phyloP scores from a whole-genome alignment of 108 stramenopile genomes.

The Nitzschia sp. region DNA sequence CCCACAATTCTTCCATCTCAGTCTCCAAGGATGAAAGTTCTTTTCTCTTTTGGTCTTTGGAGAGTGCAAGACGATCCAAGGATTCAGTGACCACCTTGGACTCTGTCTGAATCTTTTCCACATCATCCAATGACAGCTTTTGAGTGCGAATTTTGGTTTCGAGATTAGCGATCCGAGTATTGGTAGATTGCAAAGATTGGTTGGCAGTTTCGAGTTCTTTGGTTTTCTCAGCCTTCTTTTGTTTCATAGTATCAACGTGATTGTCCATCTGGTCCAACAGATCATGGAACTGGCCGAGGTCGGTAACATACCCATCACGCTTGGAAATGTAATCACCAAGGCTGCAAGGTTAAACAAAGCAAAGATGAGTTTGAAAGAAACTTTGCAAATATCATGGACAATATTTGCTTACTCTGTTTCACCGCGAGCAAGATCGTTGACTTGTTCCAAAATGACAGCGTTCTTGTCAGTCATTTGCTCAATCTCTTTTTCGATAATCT shows the following conservation, averaged over 20 bases:
- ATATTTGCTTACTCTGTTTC: conserved; percentile 62
- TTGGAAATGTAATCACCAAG: conserved; percentile 66
- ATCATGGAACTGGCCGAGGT: conserved; percentile 86
- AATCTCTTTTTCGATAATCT: conserved; percentile 60
- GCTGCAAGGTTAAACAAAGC: conserved; percentile 17
- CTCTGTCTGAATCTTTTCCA: conserved; percentile 66
- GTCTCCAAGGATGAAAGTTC: conserved; percentile 38
- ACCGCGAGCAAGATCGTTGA: conserved; percentile 52
- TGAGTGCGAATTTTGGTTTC: conserved; percentile 53
- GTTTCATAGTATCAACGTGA: conserved; percentile 59
- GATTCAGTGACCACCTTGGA: conserved; percentile 63
- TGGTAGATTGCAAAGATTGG: conserved; percentile 39
- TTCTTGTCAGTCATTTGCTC: conserved; percentile 68
- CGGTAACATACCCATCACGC: conserved; percentile 67
- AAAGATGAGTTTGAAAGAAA: neutral
- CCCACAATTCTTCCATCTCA: conserved; percentile 38
- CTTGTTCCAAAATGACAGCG: conserved; percentile 53
- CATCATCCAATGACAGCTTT: conserved; percentile 70
- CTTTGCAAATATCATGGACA: neutral
- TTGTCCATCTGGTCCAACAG: conserved; percentile 78
- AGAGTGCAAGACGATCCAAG: conserved; percentile 40
- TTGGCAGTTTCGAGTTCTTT: conserved; percentile 61
- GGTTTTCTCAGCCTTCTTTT: conserved; percentile 60
- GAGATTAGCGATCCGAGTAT: conserved; percentile 41
- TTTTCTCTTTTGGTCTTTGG: conserved; percentile 45